phyloP scores from a whole-genome alignment of 2,329 filamentous ascomycete species.

The Xylaria sp. region DNA sequence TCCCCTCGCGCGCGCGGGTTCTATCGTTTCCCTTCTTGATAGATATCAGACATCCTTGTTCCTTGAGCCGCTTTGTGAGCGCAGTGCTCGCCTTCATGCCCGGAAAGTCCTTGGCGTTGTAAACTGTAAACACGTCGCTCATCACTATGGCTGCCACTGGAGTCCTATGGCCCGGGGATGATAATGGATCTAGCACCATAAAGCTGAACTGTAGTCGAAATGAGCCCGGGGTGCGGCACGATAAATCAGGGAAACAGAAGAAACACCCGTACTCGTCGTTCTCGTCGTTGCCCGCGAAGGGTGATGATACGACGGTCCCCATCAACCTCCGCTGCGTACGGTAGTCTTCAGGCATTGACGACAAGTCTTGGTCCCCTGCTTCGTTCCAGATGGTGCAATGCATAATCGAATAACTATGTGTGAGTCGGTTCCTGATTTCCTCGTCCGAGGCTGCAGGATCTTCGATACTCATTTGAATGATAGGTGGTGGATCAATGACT shows the following conservation, averaged over 20 bases:
- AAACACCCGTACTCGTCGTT: conserved; percentile 79
- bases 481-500: conserved; percentile 85
- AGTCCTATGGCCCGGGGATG: conserved; percentile 63
- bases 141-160: conserved; percentile 63
- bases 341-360: conserved; percentile 76
- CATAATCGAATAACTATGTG: conserved; percentile 75
- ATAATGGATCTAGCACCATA: conserved; percentile 73
- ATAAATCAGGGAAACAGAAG: conserved; percentile 86
- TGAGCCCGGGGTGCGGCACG: conserved; percentile 79
- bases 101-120: conserved; percentile 86
- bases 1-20: conserved; percentile 56
- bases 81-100: conserved; percentile 83
- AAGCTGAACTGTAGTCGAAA: conserved; percentile 80
- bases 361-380: conserved; percentile 72
- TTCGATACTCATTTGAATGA: conserved; percentile 76
- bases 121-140: conserved; percentile 81
- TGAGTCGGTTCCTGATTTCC: conserved; percentile 62
- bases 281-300: conserved; percentile 81
- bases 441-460: conserved; percentile 64
- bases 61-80: conserved; percentile 77
- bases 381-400: conserved; percentile 82
- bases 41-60: conserved; percentile 84
- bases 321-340: conserved; percentile 79
- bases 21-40: conserved; percentile 87
- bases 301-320: conserved; percentile 80